Base-by-base conservation (phyloP, 768 basidiomycete genomes). In the Exsudoporus frostii region DNA sequence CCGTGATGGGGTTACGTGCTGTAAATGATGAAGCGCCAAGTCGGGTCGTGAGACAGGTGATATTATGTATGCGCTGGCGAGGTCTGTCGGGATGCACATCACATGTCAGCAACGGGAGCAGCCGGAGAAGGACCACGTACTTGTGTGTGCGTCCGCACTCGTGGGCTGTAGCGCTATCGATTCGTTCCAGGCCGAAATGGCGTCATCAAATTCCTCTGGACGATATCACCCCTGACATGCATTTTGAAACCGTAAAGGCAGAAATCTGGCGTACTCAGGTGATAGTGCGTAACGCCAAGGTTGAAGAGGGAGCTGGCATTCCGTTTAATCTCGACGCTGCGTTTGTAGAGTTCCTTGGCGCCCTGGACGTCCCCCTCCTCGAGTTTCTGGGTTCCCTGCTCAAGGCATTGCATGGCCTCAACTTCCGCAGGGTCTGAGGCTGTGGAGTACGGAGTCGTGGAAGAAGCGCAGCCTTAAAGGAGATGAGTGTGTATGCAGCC, bases 51-150 rank as follows among this genome's bases (percentile, higher is more conserved):
- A 79, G 59, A 84, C 80, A 70, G 80, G 76, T 49, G 88, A 89
- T 64, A 91, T 84, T 64, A 93, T 87, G 73, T 92, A 93, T 62
- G 91, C 91, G 68, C 88, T 92, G 48, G 92, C 91, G 44, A 93
- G 76, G 74, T 93, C 90, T 93, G 63, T 56, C 51, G 60, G 55
- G 56, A 58, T 55, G 40, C 52, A 59, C 59, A 55, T 63, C 52
- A 59, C 59, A 55, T 63, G 57, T 64, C 61, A 56, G 36, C 57
- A 47, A 50, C 57, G 53, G 56, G 40, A 47, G 50, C 29, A 53
- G 46, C 56, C 54, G 52, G 62, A 42, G 58, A 61, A 57, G 44
- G 58, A 53, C 50, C 43, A 75, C 82, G 56, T 69, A 92, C 92
- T 93, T 34, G 88, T 92, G 71, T 94, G 92, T 29, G 90, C 83